Conservation (phyloP, 169 alveolate genomes). For the Plasmodium inui region DNA sequence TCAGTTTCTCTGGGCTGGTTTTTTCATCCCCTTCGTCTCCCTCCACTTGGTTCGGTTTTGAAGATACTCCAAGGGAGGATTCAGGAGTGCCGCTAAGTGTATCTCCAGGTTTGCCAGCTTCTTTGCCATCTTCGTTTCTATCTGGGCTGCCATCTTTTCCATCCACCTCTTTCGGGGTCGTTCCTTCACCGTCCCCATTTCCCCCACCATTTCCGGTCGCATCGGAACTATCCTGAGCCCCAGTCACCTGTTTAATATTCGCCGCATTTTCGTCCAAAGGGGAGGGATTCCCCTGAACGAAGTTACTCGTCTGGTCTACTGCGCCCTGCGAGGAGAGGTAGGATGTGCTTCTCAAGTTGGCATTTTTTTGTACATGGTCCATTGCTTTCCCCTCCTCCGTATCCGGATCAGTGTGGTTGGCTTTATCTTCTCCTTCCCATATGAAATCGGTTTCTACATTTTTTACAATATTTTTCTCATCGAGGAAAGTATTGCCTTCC, state of each 20-base stretch:
- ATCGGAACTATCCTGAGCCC: background rate
- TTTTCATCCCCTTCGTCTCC: no score
- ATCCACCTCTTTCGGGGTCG: no score
- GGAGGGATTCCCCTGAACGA: background rate
- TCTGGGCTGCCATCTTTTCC: no score
- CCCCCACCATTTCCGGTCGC: background rate
- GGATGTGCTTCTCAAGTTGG: background rate
- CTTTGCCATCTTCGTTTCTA: background rate
- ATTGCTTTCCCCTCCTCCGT: background rate
- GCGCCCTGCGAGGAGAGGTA: background rate
- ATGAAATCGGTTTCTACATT: background rate
- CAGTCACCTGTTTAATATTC: background rate
- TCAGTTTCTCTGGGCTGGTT: no score
- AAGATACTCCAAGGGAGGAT: no score
- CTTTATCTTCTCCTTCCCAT: slow-evolving; percentile 10
- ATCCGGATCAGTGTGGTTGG: background rate
- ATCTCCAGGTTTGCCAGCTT: background rate
- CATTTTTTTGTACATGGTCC: background rate
- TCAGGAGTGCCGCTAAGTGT: no score
- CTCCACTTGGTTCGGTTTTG: no score
- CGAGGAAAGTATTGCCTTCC: background rate
- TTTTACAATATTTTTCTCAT: background rate
- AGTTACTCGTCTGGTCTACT: background rate
- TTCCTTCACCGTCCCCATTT: background rate
- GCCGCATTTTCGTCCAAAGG: background rate